Base-by-base conservation (phyloP, 164 flowering plant genomes). In the Amborella trichopoda region DNA sequence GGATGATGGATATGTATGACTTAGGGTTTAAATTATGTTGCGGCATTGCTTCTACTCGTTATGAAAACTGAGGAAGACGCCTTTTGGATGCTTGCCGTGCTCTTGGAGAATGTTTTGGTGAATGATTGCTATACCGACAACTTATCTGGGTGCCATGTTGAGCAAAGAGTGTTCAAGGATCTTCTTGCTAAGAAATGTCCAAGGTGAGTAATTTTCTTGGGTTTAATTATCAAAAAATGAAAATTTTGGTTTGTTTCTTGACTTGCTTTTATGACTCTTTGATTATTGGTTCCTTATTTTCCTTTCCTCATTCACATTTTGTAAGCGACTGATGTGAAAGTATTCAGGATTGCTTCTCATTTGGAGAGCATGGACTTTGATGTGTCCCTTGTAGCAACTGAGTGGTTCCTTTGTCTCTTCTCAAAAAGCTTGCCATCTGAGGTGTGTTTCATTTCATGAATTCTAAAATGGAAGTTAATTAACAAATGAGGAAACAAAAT, bases 1-100 rank as follows among this genome's bases (percentile, higher is more conserved):
- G n/a, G n/a, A n/a, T n/a, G n/a, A n/a, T n/a, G n/a, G n/a, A n/a
- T n/a, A n/a, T n/a, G n/a, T n/a, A 44, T 67, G 37, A n/a, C 66
- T 49, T 77, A 87, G 96, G 99, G 96, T 41, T 66, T 91, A 60
- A 91, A 91, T 62, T 91, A 76, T 68, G 99, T 91, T 48, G 96
- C 88, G 18, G 95, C 99, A 45, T 46, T 91, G 56, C 55, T 91
- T 55, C 65, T 91, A 69, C 94, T 91, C 57, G 99, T 91, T 45
- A 78, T 87, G 95, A 84, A 90, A 72, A 90, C 94, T 0, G 98
- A 90, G 62, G 98, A 90, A 72, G 95, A 86, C 46, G 89, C 91
- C 19, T 90, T 85, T 48, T 90, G 97, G 95, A 90, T 85, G 94
- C 94, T 90, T 14, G 82, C 94, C 11, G 90, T 81, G 41, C 89